Evolutionary conservation across 208 protist genomes (phyloP), one percentile per base, ranked within the genome.

Genomic region (Trypanosoma vivax): DNA sequence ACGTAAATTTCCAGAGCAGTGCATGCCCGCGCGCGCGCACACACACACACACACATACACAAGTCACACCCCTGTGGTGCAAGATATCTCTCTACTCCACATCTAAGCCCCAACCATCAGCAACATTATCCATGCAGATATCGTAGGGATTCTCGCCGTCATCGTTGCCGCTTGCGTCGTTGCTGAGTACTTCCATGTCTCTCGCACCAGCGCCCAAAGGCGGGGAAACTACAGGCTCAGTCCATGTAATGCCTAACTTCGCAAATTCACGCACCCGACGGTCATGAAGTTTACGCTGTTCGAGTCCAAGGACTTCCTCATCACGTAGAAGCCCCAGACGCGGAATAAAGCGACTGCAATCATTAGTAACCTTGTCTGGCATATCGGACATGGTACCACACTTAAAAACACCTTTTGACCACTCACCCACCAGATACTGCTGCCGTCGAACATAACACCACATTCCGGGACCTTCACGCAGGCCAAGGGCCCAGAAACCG

Each of bases 381-480:
- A 90, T 82, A 48, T 95, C 88, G 49, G 75, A 68, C 41, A 95
- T 66, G 11, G 70, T 82, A 35, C 88, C 88, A 53, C 87, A 73
- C 13, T 78, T 73, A 37, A 76, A 67, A 24, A 87, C 65, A 56
- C 86, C 82, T 50, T 87, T 80, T 29, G 70, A 76, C 86, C 88
- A 95, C 65, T 93, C 83, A 2, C 88, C 88, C 19, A 61, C 43
- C n/a, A 91, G 76, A 50, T 65, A 72, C 61, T 90, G 88, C 49
- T 87, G 57, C 13, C 75, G 57, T 11, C 62, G 27, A 18, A 84
- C 77, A 51, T 90, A 92, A 69, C 91, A 87, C 73, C 76, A 95
- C 46, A 88, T 59, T 21, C 88, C 88, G 7, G 82, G 81, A 5
- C 88, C 88, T 65, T 95, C 88, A 14, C 83, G 83, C 55, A 90